These are phyloP conservation scores for Trichosporon sp. DNA, from an alignment of 1,284 basidiomycete species.

Conservation along the genomic window DNA sequence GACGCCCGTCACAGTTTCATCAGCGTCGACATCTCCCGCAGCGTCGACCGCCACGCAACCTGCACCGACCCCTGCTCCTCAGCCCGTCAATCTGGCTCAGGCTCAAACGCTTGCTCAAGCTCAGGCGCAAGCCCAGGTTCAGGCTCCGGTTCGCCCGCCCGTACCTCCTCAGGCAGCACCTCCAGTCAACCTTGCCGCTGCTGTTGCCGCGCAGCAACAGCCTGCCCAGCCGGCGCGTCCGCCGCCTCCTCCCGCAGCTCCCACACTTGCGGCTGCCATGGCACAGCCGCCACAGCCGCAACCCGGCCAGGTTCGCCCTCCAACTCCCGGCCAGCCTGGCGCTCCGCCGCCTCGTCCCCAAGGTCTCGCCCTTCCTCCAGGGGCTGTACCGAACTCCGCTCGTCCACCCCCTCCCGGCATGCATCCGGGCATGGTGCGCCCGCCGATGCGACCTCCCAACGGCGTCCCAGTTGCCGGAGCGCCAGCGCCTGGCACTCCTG, in stretches of 20 bases:
- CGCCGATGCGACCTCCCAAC: constrained; percentile 13
- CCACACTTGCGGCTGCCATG: constrained; percentile 18
- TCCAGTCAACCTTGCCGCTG: constrained; percentile 14
- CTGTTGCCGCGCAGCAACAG: constrained; percentile 9
- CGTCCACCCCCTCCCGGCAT: neutral
- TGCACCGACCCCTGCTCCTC: constrained; percentile 4
- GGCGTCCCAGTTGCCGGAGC: neutral
- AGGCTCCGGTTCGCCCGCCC: neutral
- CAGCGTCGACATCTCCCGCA: neutral
- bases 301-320: constrained; percentile 13
- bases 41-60: neutral
- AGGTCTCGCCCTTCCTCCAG: constrained; percentile 11
- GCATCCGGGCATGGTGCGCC: constrained; percentile 9
- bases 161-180: neutral
- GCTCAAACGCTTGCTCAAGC: constrained; percentile 27
- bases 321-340: constrained; percentile 20
- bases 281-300: constrained; percentile 9
- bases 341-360: neutral
- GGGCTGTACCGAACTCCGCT: constrained; percentile 14
- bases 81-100: constrained; percentile 24
- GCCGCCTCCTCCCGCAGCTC: constrained; percentile 22
- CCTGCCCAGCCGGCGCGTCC: neutral
- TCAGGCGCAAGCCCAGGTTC: constrained; percentile 22
- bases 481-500: constrained; percentile 14
- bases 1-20: neutral